Evolutionary conservation across 73 alveolate species (phyloP), one percentile per base, ranked within the genome.

Genomic region (Diophrys appendiculata): DNA sequence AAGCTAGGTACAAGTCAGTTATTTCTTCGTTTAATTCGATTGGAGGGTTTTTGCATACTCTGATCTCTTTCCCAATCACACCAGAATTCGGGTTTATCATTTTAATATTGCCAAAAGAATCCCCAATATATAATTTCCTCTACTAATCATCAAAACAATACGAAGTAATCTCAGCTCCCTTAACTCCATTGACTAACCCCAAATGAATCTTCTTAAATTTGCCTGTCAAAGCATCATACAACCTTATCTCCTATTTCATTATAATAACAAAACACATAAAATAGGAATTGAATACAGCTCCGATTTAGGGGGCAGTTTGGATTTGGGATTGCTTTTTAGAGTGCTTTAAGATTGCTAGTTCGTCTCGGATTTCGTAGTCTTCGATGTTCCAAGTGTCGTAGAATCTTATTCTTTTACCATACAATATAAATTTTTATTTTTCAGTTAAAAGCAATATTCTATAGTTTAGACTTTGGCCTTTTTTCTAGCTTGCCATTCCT

Each of bases 1-100:
- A 11, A 23, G 71, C 71, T 27, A 60, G 25, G 71, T 11, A 23
- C 28, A 60, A 11, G 25, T 27, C 71, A 11, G 71, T 31, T 13
- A 60, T 23, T 31, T 60, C 71, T 23, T 13, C 11, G 28, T 69
- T 69, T 0, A 29, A 29, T 23, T 69, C 65, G 25, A 29, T 28
- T 26, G 53, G 65, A 0, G 18, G 26, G 0, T 75, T 34, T 31
- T 81, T 91, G 72, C 90, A 74, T 54, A 93, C 87, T 32, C n/a
- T n/a, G n/a, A n/a, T n/a, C n/a, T 86, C 26, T 76, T 93, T 93
- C 32, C 90, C 90, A 68, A 93, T 72, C 2, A 88, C 93, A 2
- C 99, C 99, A 86, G 92, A 94, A 64, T 96, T 92, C 69, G 93
- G 92, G 86, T 96, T 96, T 72, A 91, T 94, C 65, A 90, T 90